Percentiles rank a stretch among this genome's conserved stretches.
Evolutionary conservation across 2,329 filamentous ascomycete species (phyloP).

Genomic region (Aspergillus carbonarius): DNA sequence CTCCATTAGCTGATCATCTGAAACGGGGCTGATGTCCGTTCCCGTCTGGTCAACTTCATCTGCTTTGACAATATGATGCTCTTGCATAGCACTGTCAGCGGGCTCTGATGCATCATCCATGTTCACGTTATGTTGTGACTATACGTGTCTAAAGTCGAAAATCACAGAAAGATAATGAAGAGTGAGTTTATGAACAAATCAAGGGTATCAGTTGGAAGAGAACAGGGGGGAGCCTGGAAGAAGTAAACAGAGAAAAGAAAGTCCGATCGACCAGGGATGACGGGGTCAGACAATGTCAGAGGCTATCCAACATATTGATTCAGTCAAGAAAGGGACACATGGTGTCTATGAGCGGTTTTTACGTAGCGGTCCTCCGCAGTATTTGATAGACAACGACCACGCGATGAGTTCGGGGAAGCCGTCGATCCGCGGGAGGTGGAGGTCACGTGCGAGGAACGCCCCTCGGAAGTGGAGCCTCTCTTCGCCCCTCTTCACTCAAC

Average conservation of each 20-base stretch:
- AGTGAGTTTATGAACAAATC: not conserved
- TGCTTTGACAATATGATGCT: conserved; percentile 48
- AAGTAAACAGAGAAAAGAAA: not conserved
- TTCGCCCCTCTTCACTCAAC: not conserved
- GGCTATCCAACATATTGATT: conserved; percentile 9
- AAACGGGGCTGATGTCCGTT: conserved; percentile 46
- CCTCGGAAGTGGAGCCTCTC: not conserved
- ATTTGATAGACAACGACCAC: conserved; percentile 10
- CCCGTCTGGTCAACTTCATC: conserved; percentile 52
- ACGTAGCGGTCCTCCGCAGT: conserved; percentile 9
- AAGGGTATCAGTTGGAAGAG: conserved; percentile 1
- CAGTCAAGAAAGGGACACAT: conserved; percentile 12
- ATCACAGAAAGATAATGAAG: not conserved
- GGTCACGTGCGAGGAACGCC: conserved; percentile 16
- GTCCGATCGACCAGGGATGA: not conserved
- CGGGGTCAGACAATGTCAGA: not conserved
- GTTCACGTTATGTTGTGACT: not conserved
- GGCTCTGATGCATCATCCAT: conserved; percentile 31
- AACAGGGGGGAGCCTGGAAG: not conserved
- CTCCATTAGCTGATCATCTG: conserved; percentile 45
- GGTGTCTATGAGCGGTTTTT: conserved; percentile 9
- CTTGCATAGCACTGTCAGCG: conserved; percentile 25
- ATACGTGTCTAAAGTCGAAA: not conserved
- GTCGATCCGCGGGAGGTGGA: conserved; percentile 12
- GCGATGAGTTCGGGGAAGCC: conserved; percentile 1